Evolutionary conservation across 306 rosid species (phyloP), one percentile per base, ranked within the genome.

Genomic region (Prunus mongolica): DNA sequence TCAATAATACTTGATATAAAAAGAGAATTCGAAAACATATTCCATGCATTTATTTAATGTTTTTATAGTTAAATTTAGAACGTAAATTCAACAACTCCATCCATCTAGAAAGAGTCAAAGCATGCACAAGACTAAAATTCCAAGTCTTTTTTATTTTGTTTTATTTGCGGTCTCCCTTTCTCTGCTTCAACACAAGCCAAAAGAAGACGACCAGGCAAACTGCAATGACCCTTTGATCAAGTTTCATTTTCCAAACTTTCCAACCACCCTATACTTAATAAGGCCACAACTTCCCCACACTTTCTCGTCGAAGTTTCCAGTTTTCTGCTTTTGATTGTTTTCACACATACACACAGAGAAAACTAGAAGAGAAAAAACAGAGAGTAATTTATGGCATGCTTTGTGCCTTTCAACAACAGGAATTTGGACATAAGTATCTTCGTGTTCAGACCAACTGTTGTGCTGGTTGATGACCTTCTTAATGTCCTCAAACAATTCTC

Each of bases 371-470:
- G 27, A 16, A 30, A 65, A 50, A 71, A 45, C 0, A 63, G 25
- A 76, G 20, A 47, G 2, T 14, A 55, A 38, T 55, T 63, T 5
- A 86, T 90, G 90, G 88, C 89, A 34, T 93, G 95, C 83, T 93
- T 68, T 80, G 83, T 91, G 34, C 88, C 95, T 44, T 93, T 93
- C 60, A 81, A 76, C 81, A 80, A 72, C 32, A 85, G 81, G 65
- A 84, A 89, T 72, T 65, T 89, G 80, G 92, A 88, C 61, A 16
- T 86, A 28, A 88, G 91, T 61, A 79, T 93, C 63, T 88, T 93
- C 56, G 81, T 90, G 65, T 91, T 93, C 83, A 91, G 89, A 79
- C 93, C 98, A 74, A 91, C 94, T 1, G 71, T 91, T 38, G 90
- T 91, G 7, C 73, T 86, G 13, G 80, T 89, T 1, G 93, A 86